These are phyloP conservation scores for Escallonia herrerae DNA, from an alignment of 129 eudicot genomes.

Conservation along the genomic window DNA sequence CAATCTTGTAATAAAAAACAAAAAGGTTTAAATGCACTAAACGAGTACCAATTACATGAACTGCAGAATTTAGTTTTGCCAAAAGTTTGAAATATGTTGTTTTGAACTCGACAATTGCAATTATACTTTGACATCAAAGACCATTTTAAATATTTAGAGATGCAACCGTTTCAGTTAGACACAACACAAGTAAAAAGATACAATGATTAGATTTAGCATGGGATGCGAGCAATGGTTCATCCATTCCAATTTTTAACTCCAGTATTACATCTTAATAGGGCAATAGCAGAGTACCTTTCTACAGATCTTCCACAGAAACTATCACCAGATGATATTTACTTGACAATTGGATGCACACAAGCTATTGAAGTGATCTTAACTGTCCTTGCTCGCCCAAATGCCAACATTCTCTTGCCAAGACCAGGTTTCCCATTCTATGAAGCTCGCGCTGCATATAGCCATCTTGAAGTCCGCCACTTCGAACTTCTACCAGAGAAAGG, in stretches of 20 bases:
- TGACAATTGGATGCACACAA: constrained; percentile 69
- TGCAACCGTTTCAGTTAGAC: no score
- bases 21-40: no score
- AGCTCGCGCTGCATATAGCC: constrained; percentile 36
- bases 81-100: no score
- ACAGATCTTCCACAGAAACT: constrained; percentile 63
- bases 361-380: constrained; percentile 54
- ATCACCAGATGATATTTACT: constrained; percentile 62
- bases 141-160: no score
- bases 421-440: constrained; percentile 78
- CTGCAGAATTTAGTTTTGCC: no score
- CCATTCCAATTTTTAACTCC: not conserved
- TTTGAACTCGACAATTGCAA: no score
- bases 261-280: constrained; percentile 27
- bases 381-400: constrained; percentile 49
- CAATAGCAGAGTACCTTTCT: constrained; percentile 69
- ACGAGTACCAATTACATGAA: no score
- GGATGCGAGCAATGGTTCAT: not conserved
- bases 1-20: no score
- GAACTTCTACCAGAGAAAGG: constrained; percentile 59
- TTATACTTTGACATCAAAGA: no score
- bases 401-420: constrained; percentile 75
- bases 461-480: constrained; percentile 56
- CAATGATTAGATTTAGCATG: not conserved
- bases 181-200: no score